Conservation (phyloP, 176 grass and related monocot species). For the Juncus effusus region DNA sequence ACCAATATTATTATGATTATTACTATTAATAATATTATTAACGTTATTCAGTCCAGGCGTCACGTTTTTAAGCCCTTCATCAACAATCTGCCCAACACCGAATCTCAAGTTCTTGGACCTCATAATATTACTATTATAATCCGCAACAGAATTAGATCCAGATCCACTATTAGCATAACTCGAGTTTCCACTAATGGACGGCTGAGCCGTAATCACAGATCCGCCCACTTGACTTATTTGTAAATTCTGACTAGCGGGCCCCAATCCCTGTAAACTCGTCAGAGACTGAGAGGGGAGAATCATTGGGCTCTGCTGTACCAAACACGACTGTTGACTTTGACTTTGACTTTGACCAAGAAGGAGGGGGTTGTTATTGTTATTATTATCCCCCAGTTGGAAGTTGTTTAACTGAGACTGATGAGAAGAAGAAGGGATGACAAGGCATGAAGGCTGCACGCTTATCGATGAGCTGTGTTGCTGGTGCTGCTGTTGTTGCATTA, state of each 20-base stretch:
- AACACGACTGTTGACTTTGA: constrained; percentile 33
- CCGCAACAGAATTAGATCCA: constrained; percentile 21
- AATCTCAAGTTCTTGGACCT: constrained; percentile 57
- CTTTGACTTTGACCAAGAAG: constrained; percentile 17
- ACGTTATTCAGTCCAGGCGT: constrained; percentile 8
- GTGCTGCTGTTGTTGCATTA: constrained; percentile 45
- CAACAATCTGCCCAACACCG: constrained; percentile 42
- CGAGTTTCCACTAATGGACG: constrained; percentile 45
- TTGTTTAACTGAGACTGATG: constrained; percentile 34
- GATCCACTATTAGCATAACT: constrained; percentile 33
- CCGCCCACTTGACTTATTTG: constrained; percentile 46
- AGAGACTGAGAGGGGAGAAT: constrained; percentile 45
- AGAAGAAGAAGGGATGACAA: constrained; percentile 49
- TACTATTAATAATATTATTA: no score
- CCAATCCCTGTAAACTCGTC: constrained; percentile 35
- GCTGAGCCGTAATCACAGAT: constrained; percentile 39
- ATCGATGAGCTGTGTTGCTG: constrained; percentile 48
- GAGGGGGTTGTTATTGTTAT: constrained; percentile 24
- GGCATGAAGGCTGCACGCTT: constrained; percentile 81
- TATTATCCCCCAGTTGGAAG: constrained; percentile 42
- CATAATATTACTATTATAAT: constrained; percentile 43
- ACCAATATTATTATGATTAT: no score
- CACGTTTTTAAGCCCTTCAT: constrained; percentile 37
- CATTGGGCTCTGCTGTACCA: constrained; percentile 55
- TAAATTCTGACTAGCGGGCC: constrained; percentile 38